phyloP scores from a whole-genome alignment of 2,329 filamentous ascomycete species.

The Hymenoscyphus infarciens region DNA sequence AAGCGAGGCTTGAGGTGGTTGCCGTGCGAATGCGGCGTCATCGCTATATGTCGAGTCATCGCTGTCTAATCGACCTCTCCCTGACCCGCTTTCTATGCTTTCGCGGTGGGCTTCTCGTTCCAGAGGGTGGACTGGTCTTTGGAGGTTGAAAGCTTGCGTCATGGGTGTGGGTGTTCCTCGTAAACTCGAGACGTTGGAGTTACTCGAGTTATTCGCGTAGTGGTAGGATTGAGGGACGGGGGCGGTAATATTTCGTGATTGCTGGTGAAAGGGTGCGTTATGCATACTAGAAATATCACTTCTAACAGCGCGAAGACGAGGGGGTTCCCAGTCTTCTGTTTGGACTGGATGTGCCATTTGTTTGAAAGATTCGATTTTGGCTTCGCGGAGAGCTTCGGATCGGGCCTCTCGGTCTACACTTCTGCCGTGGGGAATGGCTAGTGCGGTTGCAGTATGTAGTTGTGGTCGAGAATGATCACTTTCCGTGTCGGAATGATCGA shows the following conservation, averaged over 20 bases:
- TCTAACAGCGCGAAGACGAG: not conserved
- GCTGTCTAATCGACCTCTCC: not conserved
- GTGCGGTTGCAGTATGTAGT: not conserved
- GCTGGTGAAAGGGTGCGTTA: not conserved
- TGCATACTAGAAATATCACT: conserved; percentile 6
- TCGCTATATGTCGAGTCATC: conserved; percentile 1
- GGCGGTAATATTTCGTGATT: not conserved
- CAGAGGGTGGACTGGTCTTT: not conserved
- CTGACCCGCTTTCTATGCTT: not conserved
- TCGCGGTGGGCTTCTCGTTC: not conserved
- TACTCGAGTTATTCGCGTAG: conserved; percentile 6
- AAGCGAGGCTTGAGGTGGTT: not conserved
- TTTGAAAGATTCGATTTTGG: not conserved
- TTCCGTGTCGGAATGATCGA: conserved; percentile 5
- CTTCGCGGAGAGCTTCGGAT: conserved; percentile 4
- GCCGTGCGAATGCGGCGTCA: not conserved
- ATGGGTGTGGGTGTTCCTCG: conserved; percentile 1
- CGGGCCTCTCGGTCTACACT: not conserved
- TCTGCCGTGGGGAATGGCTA: not conserved
- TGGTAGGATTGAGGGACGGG: no score
- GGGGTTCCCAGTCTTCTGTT: conserved; percentile 8
- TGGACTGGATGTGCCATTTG: not conserved
- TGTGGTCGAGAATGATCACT: not conserved
- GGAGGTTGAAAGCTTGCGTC: not conserved
- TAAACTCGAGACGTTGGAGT: conserved; percentile 5